These are phyloP conservation scores for Linnemannia zychae DNA, from an alignment of 192 early-diverging fungal genomes.

Conservation along the genomic window DNA sequence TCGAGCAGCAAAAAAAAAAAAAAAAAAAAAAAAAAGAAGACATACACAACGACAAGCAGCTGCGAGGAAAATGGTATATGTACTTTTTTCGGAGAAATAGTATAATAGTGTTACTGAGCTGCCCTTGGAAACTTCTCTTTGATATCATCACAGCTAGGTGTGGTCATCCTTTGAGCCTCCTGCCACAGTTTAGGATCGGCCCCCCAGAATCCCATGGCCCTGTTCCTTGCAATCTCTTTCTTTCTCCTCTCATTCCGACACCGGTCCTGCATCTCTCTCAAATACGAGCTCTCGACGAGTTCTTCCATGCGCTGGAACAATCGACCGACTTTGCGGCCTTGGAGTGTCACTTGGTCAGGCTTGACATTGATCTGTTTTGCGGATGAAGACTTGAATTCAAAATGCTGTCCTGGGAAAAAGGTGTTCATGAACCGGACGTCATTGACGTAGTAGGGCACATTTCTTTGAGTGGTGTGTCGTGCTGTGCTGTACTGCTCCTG, in stretches of 20 bases:
- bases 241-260: constrained; percentile 78
- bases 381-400: constrained; percentile 44
- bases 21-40: no score
- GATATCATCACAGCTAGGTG: constrained; percentile 82
- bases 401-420: constrained; percentile 57
- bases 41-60: no score
- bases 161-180: constrained; percentile 72
- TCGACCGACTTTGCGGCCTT: constrained; percentile 28
- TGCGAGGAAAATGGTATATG: not conserved
- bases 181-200: constrained; percentile 72
- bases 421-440: constrained; percentile 41
- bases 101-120: not conserved
- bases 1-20: no score
- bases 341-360: constrained; percentile 32
- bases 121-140: constrained; percentile 50
- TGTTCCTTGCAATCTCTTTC: constrained; percentile 64
- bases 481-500: constrained; percentile 62
- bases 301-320: constrained; percentile 54
- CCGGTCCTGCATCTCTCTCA: constrained; percentile 69
- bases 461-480: constrained; percentile 69
- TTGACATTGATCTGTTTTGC: constrained; percentile 28
- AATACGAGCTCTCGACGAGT: constrained; percentile 78
- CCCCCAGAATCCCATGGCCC: constrained; percentile 76
- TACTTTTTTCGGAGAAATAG: not conserved
- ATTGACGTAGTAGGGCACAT: constrained; percentile 89